phyloP scores from a whole-genome alignment of 2,329 filamentous ascomycete genomes.

The Cladosporium oxysporum region DNA sequence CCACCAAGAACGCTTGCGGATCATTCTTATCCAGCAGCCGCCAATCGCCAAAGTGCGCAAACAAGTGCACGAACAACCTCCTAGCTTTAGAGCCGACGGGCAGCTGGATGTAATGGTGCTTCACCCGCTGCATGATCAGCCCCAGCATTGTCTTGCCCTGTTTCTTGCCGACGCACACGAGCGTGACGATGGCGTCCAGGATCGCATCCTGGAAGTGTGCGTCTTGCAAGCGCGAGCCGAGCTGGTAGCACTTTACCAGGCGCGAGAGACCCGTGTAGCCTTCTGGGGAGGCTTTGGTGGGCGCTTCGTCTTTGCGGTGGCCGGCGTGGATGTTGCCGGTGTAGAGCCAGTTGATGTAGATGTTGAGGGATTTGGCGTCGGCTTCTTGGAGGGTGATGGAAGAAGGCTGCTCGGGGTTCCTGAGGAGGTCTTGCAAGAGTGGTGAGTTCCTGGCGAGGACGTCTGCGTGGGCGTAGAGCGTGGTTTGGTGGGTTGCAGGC shows the following conservation, averaged over 20 bases:
- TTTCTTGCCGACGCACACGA: neutral
- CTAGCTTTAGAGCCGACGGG: neutral
- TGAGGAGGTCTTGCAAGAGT: slow-evolving; percentile 19
- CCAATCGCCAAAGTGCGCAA: slow-evolving; percentile 11
- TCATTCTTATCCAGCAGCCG: slow-evolving; percentile 3
- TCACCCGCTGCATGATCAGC: neutral
- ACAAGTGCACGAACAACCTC: slow-evolving; percentile 4
- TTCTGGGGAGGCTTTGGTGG: neutral
- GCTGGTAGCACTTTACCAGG: slow-evolving; percentile 21
- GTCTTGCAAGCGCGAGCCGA: slow-evolving; percentile 28
- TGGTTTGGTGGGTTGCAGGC: neutral
- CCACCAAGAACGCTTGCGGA: slow-evolving; percentile 1
- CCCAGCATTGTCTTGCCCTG: neutral
- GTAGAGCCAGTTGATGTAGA: slow-evolving; percentile 30
- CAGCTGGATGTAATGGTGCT: neutral
- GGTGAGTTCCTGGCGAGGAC: slow-evolving; percentile 1
- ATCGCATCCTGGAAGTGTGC: slow-evolving; percentile 27
- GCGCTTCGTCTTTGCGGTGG: slow-evolving; percentile 8
- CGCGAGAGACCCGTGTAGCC: neutral
- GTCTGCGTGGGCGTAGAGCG: slow-evolving; percentile 12
- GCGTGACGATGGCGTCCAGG: slow-evolving; percentile 14
- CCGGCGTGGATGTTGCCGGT: slow-evolving; percentile 13
- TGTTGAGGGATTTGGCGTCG: slow-evolving; percentile 19
- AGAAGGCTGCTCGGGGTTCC: slow-evolving; percentile 6
- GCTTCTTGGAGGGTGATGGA: slow-evolving; percentile 22